Evolutionary conservation across 768 basidiomycete genomes (phyloP), one percentile per base, ranked within the genome.

Genomic region (Pluteus cervinus): DNA sequence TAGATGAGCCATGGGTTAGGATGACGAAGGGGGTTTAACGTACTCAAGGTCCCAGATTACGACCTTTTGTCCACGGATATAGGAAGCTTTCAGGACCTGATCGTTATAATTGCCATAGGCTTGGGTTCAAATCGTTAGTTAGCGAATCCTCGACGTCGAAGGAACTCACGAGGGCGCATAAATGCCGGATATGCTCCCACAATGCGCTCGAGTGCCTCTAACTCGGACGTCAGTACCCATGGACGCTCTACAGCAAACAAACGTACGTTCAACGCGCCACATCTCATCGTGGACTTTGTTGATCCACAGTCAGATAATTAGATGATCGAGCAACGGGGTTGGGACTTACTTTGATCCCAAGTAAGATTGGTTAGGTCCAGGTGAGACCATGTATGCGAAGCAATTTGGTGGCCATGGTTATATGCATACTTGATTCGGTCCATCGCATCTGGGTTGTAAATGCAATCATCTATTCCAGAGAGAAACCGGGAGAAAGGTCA

Each of bases 61-160:
- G 2, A 60, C 36, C 3, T 39, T 44, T 37, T 60, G 56, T 4
- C 51, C 51, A 18, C 51, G 52, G 2, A 28, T 32, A 7, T 28
- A 37, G n/a, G 55, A 46, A 15, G 47, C 56, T 16, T 44, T 25
- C 6, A 48, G 43, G 14, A 65, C 64, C 4, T 46, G 26, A 29
- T 60, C 48, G 41, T 66, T 65, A 49, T 58, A 61, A 16, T 48
- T 52, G 7, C 66, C 66, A 35, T 60, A 67, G 5, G 66, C 61
- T 61, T 22, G 3, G 29, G 23, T n/a, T 9, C 35, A 17, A 33
- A 10, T 7, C 17, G 26, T 17, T 21, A 31, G 17, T 11, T 10
- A 18, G 26, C 18, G 11, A 16, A 12, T 18, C 4, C 3, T 7
- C 8, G 22, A 35, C 4, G 12, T 18, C 15, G 10, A 4, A 8